Evolutionary conservation across 257 asterid species (phyloP), one percentile per base, ranked within the genome.

Genomic region (Dorcoceras hygrometricum): DNA sequence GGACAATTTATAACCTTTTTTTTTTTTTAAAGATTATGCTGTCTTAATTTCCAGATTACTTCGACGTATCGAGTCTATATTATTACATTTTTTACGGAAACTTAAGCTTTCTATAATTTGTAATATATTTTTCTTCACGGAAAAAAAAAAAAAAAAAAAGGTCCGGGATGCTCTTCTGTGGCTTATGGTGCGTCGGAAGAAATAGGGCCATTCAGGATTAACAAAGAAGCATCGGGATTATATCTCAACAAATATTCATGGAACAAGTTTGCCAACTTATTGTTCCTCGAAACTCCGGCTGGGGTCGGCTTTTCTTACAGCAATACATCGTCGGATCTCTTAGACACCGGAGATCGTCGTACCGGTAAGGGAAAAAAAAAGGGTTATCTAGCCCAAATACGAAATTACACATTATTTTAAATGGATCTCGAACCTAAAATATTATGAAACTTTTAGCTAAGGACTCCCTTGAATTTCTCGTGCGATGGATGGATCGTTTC

Each of bases 141-240:
- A n/a, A n/a, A n/a, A n/a, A 2, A 6, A 29, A 29, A 29, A 26
- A 26, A 26, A 26, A 29, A 19, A 48, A 9, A 80, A 91, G 98
- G 98, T 57, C 97, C 98, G 0, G 98, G 98, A 14, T 92, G 98
- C 68, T 92, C 98, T 0, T 92, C 98, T 12, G 96, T 92, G 78
- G 98, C 97, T 8, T 92, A 92, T 79, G 98, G 98, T 20, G 98
- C 98, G 59, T 92, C 98, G 0, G 98, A 92, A 71, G 98, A 92
- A 78, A 82, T 92, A 22, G 98, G 98, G 8, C 98, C 98, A 10
- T 92, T 92, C 66, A 79, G 84, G 74, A 81, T 92, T 8, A 84
- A 73, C 86, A 87, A 71, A 73, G 76, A 75, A 0, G 73, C 86
- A 0, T 87, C 96, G 0, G 89, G 96, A 23, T 61, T 92, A 57